These are phyloP conservation scores for Echinochloa phyllopogon DNA, from an alignment of 176 grass and related monocot species.

Conservation along the genomic window DNA sequence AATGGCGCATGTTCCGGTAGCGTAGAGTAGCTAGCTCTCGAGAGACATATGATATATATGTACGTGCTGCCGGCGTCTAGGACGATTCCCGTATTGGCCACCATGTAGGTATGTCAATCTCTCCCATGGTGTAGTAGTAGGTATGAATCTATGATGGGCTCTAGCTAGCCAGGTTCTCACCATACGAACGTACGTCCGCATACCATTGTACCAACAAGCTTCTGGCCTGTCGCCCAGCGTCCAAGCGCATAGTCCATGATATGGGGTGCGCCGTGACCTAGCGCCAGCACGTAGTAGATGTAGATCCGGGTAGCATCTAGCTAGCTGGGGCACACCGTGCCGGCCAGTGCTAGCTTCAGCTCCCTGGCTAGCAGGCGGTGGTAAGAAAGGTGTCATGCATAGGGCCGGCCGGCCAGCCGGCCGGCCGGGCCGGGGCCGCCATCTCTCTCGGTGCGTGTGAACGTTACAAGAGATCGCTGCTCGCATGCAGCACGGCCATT, in stretches of 20 bases:
- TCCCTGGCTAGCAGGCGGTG: neutral
- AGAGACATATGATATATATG: neutral
- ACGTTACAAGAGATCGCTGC: neutral
- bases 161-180: neutral
- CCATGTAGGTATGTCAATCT: neutral
- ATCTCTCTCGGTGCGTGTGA: neutral
- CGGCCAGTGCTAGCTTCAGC: constrained; percentile 10
- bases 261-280: neutral
- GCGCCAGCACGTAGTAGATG: neutral
- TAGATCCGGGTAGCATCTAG: constrained; percentile 46
- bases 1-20: too few relatives aligned
- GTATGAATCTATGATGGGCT: neutral
- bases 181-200: neutral
- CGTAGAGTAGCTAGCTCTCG: neutral
- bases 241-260: neutral
- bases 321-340: constrained; percentile 25
- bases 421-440: neutral
- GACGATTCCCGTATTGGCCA: constrained; percentile 24
- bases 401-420: neutral
- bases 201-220: neutral
- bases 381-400: constrained; percentile 37
- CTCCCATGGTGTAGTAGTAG: neutral
- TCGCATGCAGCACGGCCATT: constrained; percentile 9
- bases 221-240: neutral
- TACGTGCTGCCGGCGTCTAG: neutral